phyloP scores from a whole-genome alignment of 176 grass and related monocot species.

The Aegilops tauschii region DNA sequence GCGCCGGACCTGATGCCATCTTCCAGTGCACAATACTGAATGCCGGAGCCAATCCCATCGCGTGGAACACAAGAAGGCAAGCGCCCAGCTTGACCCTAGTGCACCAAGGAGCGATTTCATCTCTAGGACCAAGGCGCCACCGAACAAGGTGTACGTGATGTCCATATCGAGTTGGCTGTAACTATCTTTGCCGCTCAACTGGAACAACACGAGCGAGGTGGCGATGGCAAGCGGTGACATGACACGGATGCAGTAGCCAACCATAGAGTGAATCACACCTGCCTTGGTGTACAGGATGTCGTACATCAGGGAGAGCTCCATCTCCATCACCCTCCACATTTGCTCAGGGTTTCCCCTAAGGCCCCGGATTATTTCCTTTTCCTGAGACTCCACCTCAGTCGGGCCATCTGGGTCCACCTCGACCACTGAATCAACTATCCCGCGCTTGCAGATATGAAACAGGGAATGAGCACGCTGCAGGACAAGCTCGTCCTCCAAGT shows the following conservation, averaged over 20 bases:
- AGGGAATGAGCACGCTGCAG: neutral
- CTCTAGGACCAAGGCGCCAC: too few relatives aligned
- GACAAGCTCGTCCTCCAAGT: neutral
- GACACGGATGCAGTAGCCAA: slow-evolving; percentile 14
- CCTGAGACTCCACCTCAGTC: neutral
- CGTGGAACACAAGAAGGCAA: too few relatives aligned
- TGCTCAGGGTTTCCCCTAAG: neutral
- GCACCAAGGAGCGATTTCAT: too few relatives aligned
- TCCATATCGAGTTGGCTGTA: neutral
- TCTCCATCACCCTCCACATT: neutral
- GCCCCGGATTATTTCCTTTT: neutral
- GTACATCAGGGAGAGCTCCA: slow-evolving; percentile 30
- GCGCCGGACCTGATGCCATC: neutral
- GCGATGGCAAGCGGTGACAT: neutral
- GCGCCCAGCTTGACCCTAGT: too few relatives aligned
- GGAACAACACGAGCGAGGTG: neutral
- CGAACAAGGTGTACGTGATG: too few relatives aligned
- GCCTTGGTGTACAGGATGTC: slow-evolving; percentile 51
- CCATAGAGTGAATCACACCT: neutral
- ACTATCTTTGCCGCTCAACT: neutral
- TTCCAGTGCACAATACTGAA: neutral
- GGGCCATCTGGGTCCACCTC: neutral
- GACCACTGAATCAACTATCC: neutral
- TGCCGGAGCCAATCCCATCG: too few relatives aligned
- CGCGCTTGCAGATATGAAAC: slow-evolving; percentile 27